Evolutionary conservation across 495 filamentous ascomycete genomes (phyloP).

Genomic region (Amphirosellinia nigrospora): DNA sequence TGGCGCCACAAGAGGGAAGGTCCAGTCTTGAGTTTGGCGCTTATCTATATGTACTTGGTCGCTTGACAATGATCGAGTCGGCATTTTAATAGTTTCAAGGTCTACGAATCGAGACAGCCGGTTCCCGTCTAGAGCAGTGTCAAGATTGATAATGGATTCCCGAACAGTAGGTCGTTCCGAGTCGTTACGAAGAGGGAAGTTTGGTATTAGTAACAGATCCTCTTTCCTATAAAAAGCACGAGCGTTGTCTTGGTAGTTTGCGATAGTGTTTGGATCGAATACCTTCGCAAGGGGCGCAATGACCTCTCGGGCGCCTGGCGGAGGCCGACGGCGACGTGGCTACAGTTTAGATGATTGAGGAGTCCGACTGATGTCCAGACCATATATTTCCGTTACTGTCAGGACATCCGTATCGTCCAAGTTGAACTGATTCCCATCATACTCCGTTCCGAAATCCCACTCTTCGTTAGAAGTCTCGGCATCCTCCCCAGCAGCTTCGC

Average conservation of each 20-base stretch:
- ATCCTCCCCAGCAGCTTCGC: conserved; percentile 1
- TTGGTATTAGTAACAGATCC: not conserved
- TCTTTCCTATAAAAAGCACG: conserved; percentile 29
- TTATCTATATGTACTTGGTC: too few relatives aligned
- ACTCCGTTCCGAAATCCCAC: not conserved
- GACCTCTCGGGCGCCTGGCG: conserved; percentile 33
- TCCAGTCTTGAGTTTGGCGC: too few relatives aligned
- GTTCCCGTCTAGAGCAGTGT: too few relatives aligned
- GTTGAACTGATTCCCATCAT: too few relatives aligned
- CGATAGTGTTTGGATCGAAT: conserved; percentile 39
- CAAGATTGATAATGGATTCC: too few relatives aligned
- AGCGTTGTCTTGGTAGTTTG: conserved; percentile 39
- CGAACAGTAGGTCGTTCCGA: too few relatives aligned
- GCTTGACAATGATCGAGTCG: too few relatives aligned
- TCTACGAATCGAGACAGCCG: too few relatives aligned
- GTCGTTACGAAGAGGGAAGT: too few relatives aligned
- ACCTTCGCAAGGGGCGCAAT: conserved; percentile 38
- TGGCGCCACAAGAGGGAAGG: too few relatives aligned
- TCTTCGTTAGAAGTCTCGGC: not conserved
- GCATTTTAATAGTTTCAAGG: too few relatives aligned
- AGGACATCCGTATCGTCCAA: too few relatives aligned
- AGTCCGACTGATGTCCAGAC: conserved; percentile 24
- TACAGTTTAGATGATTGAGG: conserved; percentile 25
- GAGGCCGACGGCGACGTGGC: conserved; percentile 33
- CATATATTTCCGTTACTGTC: not conserved